Base-by-base conservation (phyloP, 2,329 filamentous ascomycete genomes). In the Sphaerostilbella broomeana region DNA sequence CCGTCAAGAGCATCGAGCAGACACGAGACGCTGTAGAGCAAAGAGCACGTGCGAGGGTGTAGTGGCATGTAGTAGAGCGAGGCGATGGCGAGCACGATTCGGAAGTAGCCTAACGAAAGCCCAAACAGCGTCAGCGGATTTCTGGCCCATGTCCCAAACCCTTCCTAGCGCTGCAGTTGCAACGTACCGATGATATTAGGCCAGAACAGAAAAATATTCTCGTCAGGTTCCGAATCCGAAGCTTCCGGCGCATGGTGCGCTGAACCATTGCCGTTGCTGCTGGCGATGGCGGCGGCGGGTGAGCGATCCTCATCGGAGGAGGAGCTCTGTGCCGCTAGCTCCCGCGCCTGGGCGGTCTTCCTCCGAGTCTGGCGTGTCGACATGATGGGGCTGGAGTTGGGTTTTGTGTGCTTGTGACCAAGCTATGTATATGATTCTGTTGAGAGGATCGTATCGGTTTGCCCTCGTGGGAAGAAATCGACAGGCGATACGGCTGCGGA, bases 31-130 rank as follows among this genome's bases (percentile, higher is more conserved):
- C 82, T 90, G 73, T 98, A 98, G 39, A 94, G 78, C 35, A 89
- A 64, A 43, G 86, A 89, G 68, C 90, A 97, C 25, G 89, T 95
- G 55, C 90, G 84, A n/a, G 90, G 90, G 63, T 98, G 92, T 38
- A 97, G 78, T 36, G 92, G 90, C 92, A 98, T 98, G 71, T 95
- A 98, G 70, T 97, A 95, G 50, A 98, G 80, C 19, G 92, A 95
- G 33, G 85, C 86, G 55, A 95, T 69, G 53, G 89, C 88, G 50
- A 90, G 76, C 48, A 90, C 67, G 56, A 92, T 83, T 54, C 86
- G 81, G 42, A 68, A 73, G 63, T 90, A 90, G 51, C 85, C 85
- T 88, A 19, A n/a, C 10, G 48, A 4, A 25, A 24, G 40, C 20
- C 37, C 25, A 39, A 34, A 17, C 29, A 38, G 24, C 11, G 10